phyloP scores from a whole-genome alignment of 225 moss, liverwort and hornwort genomes.

The Marchantia polymorpha region DNA sequence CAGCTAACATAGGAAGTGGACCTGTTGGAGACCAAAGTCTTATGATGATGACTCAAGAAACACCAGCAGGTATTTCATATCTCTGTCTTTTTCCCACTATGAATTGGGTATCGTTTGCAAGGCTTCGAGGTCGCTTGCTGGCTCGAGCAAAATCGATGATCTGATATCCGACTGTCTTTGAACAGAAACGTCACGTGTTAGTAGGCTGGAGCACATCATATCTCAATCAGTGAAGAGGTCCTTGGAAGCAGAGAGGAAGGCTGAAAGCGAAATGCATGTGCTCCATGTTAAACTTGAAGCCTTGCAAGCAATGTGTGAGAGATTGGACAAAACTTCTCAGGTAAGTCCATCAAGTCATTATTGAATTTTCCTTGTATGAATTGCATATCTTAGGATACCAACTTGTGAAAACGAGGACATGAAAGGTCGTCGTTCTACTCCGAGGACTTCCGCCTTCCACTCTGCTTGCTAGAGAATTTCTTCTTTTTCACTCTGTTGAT shows the following conservation, averaged over 20 bases:
- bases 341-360: slow-evolving; percentile 6
- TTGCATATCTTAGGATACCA: neutral
- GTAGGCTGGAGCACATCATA: slow-evolving; percentile 53
- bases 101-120: neutral
- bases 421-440: neutral
- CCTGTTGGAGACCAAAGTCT: slow-evolving; percentile 34
- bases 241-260: slow-evolving; percentile 49
- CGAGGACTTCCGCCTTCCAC: neutral
- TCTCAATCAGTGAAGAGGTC: slow-evolving; percentile 52
- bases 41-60: slow-evolving; percentile 22
- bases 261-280: slow-evolving; percentile 34
- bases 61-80: slow-evolving; percentile 31
- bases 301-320: slow-evolving; percentile 45
- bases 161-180: neutral
- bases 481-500: no score
- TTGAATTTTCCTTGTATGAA: neutral
- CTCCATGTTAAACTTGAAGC: slow-evolving; percentile 39
- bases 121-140: neutral
- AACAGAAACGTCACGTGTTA: slow-evolving; percentile 44
- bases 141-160: neutral
- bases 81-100: neutral
- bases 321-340: slow-evolving; percentile 50
- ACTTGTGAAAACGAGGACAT: neutral
- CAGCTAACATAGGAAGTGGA: slow-evolving; percentile 53
- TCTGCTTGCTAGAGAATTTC: neutral